phyloP scores from a whole-genome alignment of 495 filamentous ascomycete species.

The Penicillium steckii region DNA sequence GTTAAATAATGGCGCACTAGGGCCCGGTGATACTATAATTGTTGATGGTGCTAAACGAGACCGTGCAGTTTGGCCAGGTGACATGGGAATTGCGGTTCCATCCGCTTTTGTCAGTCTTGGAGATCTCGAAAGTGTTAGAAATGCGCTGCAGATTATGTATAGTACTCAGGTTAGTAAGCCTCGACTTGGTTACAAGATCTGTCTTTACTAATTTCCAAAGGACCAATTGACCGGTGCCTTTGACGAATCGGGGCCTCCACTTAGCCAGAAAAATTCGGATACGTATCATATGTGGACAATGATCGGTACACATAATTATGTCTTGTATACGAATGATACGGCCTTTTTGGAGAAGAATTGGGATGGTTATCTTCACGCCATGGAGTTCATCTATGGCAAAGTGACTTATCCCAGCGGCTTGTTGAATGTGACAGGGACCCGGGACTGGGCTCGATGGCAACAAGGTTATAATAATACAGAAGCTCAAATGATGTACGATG shows the following conservation, averaged over 20 bases:
- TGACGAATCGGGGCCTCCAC: conserved; percentile 59
- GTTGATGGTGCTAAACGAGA: conserved; percentile 62
- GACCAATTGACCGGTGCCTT: conserved; percentile 40
- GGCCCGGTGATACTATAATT: conserved; percentile 51
- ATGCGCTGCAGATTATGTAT: conserved; percentile 61
- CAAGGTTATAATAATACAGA: conserved; percentile 53
- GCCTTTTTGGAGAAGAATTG: conserved; percentile 50
- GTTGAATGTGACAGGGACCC: conserved; percentile 53
- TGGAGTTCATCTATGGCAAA: conserved; percentile 54
- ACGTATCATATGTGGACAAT: conserved; percentile 66
- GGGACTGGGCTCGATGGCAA: conserved; percentile 58
- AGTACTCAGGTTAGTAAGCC: conserved; percentile 44
- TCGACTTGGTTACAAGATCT: background rate
- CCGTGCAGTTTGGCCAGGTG: conserved; percentile 58
- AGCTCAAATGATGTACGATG: conserved; percentile 53
- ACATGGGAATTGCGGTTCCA: conserved; percentile 61
- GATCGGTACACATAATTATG: conserved; percentile 63
- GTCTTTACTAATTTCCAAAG: conserved; percentile 3
- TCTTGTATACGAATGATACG: conserved; percentile 56
- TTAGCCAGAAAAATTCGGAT: conserved; percentile 55
- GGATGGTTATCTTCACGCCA: conserved; percentile 50
- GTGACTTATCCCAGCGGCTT: conserved; percentile 48
- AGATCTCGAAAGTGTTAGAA: conserved; percentile 59
- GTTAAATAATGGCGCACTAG: conserved; percentile 55
- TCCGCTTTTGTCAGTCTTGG: conserved; percentile 58